These are phyloP conservation scores for Exophiala viscosa DNA, from an alignment of 2,329 filamentous ascomycete genomes.

Conservation along the genomic window DNA sequence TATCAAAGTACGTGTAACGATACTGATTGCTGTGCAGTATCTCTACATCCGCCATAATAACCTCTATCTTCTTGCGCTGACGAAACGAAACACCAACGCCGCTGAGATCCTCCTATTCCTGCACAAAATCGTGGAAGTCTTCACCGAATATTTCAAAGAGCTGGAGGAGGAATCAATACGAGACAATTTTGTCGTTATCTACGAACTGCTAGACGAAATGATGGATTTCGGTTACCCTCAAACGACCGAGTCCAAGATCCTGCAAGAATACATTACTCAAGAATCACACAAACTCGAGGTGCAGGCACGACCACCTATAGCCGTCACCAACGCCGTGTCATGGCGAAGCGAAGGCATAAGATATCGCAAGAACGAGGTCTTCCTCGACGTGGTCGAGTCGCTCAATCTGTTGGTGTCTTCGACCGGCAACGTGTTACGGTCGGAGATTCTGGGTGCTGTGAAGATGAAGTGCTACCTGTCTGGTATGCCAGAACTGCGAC, in stretches of 20 bases:
- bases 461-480: slow-evolving; percentile 99
- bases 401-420: slow-evolving; percentile 92
- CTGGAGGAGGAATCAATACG: slow-evolving; percentile 97
- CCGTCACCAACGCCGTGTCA: slow-evolving; percentile 95
- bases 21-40: slow-evolving; percentile 57
- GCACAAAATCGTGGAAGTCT: slow-evolving; percentile 97
- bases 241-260: slow-evolving; percentile 95
- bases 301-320: slow-evolving; percentile 91
- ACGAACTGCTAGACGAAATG: slow-evolving; percentile 98
- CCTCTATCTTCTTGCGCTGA: slow-evolving; percentile 93
- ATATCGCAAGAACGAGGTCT: slow-evolving; percentile 99
- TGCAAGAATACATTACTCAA: slow-evolving; percentile 99
- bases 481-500: slow-evolving; percentile 91
- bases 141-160: slow-evolving; percentile 99
- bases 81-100: slow-evolving; percentile 98
- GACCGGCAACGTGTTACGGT: slow-evolving; percentile 90
- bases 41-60: slow-evolving; percentile 99
- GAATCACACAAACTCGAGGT: slow-evolving; percentile 98
- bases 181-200: slow-evolving; percentile 99
- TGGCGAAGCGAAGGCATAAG: slow-evolving; percentile 98
- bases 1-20: not conserved
- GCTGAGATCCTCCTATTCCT: slow-evolving; percentile 97
- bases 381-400: slow-evolving; percentile 94
- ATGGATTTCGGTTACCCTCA: slow-evolving; percentile 99
- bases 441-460: slow-evolving; percentile 92